Conservation (phyloP, 768 basidiomycete genomes). For the Hemileccinum rubropunctum region DNA sequence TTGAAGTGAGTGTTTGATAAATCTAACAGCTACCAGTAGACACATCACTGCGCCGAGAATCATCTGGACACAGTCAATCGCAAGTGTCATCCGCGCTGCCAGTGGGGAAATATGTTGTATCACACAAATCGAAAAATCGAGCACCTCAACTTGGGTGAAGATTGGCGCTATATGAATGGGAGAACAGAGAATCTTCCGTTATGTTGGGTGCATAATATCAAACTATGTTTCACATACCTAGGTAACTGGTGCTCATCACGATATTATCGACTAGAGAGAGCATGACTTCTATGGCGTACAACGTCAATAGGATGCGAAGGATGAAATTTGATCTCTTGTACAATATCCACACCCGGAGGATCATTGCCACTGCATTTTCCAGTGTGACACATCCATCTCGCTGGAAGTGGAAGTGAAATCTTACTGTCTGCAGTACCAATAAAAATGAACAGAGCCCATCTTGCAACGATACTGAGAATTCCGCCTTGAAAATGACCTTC, state of each 20-base stretch:
- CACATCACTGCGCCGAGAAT: no score
- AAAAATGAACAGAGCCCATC: not conserved
- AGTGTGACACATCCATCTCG: not conserved
- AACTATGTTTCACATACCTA: not conserved
- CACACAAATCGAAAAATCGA: no score
- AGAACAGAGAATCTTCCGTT: no score
- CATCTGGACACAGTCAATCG: no score
- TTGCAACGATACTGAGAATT: not conserved
- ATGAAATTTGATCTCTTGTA: not conserved
- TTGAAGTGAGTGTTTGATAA: no score
- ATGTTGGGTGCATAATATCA: not conserved
- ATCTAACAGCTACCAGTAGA: no score
- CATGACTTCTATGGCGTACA: not conserved
- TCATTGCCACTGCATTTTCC: not conserved
- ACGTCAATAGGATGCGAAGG: not conserved
- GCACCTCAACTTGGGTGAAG: no score
- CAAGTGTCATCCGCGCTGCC: no score
- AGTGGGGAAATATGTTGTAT: no score
- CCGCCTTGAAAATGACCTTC: not conserved
- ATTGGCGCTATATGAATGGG: no score
- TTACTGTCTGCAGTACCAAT: not conserved
- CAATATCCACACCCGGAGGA: not conserved
- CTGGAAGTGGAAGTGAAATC: not conserved
- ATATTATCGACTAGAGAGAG: not conserved
- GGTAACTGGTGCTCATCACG: no score